phyloP scores from a whole-genome alignment of 2,329 filamentous ascomycete genomes.

The Magnaporthiopsis poae region DNA sequence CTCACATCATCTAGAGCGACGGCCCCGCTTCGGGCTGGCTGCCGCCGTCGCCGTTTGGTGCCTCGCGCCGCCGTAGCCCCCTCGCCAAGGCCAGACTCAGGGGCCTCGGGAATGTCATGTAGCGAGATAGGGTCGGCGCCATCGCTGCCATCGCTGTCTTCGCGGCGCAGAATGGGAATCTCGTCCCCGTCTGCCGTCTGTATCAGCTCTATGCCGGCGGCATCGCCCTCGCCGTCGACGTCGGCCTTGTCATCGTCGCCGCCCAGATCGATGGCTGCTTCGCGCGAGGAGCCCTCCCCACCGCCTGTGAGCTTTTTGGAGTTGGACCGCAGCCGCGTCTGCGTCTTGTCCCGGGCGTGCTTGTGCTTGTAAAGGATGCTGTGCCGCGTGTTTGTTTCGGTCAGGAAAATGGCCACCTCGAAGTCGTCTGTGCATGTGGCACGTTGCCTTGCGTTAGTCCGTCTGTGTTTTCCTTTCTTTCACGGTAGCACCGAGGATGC shows the following conservation, averaged over 20 bases:
- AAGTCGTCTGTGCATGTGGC: slow-evolving; percentile 62
- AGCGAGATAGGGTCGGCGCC: slow-evolving; percentile 2
- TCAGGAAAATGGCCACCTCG: slow-evolving; percentile 87
- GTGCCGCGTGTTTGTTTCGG: slow-evolving; percentile 74
- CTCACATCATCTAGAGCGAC: slow-evolving; percentile 21
- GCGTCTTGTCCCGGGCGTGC: slow-evolving; percentile 52
- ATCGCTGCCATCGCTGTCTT: slow-evolving; percentile 51
- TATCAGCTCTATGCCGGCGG: slow-evolving; percentile 15
- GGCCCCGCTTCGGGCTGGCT: slow-evolving; percentile 20
- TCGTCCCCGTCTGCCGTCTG: slow-evolving; percentile 14
- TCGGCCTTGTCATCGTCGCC: slow-evolving; percentile 10
- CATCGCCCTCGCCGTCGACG: slow-evolving; percentile 3
- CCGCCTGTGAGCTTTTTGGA: slow-evolving; percentile 45
- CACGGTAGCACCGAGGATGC: slow-evolving; percentile 12
- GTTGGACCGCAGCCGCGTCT: slow-evolving; percentile 48
- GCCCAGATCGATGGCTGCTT: slow-evolving; percentile 45
- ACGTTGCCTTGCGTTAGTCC: neutral
- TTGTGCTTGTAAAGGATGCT: slow-evolving; percentile 80
- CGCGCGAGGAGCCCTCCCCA: slow-evolving; percentile 35
- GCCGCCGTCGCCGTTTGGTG: slow-evolving; percentile 22
- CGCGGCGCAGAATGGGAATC: slow-evolving; percentile 30
- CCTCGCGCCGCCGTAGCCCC: slow-evolving; percentile 14
- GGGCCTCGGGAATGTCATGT: slow-evolving; percentile 11
- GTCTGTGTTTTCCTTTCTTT: too few relatives aligned
- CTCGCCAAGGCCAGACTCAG: neutral